Base-by-base conservation (phyloP, 495 filamentous ascomycete species). In the Penicillium bialowiezense region DNA sequence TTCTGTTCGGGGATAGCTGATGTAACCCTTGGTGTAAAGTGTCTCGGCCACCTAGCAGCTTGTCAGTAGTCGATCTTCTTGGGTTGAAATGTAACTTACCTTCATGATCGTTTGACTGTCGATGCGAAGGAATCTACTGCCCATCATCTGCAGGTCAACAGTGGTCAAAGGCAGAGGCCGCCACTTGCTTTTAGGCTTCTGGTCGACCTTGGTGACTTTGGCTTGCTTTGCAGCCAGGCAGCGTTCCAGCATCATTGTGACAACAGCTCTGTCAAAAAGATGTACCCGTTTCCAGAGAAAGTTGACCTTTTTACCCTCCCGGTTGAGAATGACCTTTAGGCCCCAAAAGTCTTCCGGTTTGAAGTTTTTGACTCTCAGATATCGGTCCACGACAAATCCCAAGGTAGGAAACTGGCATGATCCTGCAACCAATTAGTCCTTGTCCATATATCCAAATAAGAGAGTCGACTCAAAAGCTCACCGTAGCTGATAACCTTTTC, bases 131-230 rank as follows among this genome's bases (percentile, higher is more conserved):
- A 91, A 95, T 41, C 80, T 75, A 53, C 84, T 93, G 15, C 95
- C 93, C 76, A 90, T 90, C 75, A 96, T 97, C 62, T 97, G 93
- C n/a, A 98, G 71, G 57, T 98, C 95, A n/a, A 98, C 89, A 0
- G 93, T 98, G 0, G 93, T 98, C 56, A 98, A 73, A 1, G 93
- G 93, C 26, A 98, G 63, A 2, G 93, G 93, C 57, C 89, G 88
- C 90, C 86, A 96, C 71, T 95, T 96, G 55, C 85, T 91, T 14
- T 91, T 95, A 1, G 90, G 90, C 65, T 95, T 97, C 60, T 88
- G 86, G 52, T 87, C 81, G 21, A 96, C 84, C 57, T 88, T 92
- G 13, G 70, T 83, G 31, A 98, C 89, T 59, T 80, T 86, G 18
- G 91, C 93, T 6, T 72, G 79, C 46, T 83, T 87, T n/a, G 90